Evolutionary conservation across 2,329 filamentous ascomycete genomes (phyloP).

Genomic region (Phyllachora maydis): DNA sequence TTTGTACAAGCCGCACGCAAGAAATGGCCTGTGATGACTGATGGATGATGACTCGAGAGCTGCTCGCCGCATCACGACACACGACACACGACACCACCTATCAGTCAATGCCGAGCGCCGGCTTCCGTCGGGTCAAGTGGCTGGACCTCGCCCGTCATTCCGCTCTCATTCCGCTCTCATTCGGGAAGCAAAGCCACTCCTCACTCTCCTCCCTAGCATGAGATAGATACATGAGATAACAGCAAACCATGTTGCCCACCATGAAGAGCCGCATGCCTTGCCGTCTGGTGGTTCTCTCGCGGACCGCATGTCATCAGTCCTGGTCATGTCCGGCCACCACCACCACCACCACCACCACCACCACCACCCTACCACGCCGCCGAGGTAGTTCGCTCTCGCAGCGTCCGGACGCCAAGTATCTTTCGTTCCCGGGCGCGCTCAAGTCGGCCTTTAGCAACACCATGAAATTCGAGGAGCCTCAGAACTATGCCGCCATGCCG

Average conservation of each 20-base stretch:
- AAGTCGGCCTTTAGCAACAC: slow-evolving; percentile 79
- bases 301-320: slow-evolving; percentile 5
- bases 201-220: no score
- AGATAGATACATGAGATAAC: slow-evolving; percentile 1
- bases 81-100: no score
- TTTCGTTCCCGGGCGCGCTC: slow-evolving; percentile 81
- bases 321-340: slow-evolving; percentile 1
- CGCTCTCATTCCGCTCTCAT: no score
- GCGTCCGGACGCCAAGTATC: slow-evolving; percentile 29
- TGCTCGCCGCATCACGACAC: no score
- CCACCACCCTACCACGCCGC: slow-evolving; percentile 12
- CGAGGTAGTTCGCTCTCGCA: slow-evolving; percentile 30
- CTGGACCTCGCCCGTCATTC: no score
- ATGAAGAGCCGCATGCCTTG: slow-evolving; percentile 6
- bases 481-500: slow-evolving; percentile 54
- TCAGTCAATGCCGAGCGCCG: no score
- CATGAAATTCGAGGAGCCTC: slow-evolving; percentile 58
- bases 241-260: slow-evolving; percentile 1
- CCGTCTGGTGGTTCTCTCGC: slow-evolving; percentile 1
- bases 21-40: no score
- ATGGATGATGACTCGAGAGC: no score
- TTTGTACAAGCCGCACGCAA: no score
- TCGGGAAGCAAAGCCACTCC: no score
- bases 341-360: slow-evolving; percentile 3
- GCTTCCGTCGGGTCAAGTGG: slow-evolving; percentile 9